Base-by-base conservation (phyloP, 768 basidiomycete genomes). In the Pisolithus albus region DNA sequence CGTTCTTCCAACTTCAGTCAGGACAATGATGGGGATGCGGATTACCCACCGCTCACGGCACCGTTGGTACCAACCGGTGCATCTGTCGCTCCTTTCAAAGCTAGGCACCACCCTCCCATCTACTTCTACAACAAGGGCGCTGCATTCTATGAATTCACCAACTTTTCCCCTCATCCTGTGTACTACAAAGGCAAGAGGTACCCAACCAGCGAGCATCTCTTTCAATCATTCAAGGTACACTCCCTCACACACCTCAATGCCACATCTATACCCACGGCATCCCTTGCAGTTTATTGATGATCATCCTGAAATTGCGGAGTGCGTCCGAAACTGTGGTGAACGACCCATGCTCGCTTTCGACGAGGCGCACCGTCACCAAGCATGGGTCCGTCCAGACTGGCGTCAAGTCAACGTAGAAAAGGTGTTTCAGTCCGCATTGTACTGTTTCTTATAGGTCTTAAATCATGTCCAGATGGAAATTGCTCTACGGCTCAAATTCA, bases 121-220 rank as follows among this genome's bases (percentile, higher is more conserved):
- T 62, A 81, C 2, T 86, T 86, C 61, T 86, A 86, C 57, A 75
- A 84, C 57, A 85, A 79, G 59, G 69, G 76, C 11, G 71, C 77
- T 41, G 81, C 83, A 10, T 73, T 84, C 60, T 84, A 86, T 54
- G 84, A 81, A 7, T 86, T 86, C 59, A 85, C 84, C 39, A 86
- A 86, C 63, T 86, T 86, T 64, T 86, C 86, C 9, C 63, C 79
- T 0, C 84, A 87, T 63, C 72, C 79, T 41, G 78, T 88, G 9
- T 58, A 70, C 9, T 82, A 84, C 61, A 74, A 79, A 30, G 80
- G 80, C 38, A 83, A 80, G 61, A 72, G 67, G 49, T 88, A 87
- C 60, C 83, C 85, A 1, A 88, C 86, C 0, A 83, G 83, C 60
- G 86, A 87, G 61, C 86, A 88, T 64, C 75, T 88, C 10, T 88